Percentiles rank a stretch among this genome's conserved stretches.
phyloP scores from a whole-genome alignment of 148 eudicot genomes.

The Linanthus parryae region DNA sequence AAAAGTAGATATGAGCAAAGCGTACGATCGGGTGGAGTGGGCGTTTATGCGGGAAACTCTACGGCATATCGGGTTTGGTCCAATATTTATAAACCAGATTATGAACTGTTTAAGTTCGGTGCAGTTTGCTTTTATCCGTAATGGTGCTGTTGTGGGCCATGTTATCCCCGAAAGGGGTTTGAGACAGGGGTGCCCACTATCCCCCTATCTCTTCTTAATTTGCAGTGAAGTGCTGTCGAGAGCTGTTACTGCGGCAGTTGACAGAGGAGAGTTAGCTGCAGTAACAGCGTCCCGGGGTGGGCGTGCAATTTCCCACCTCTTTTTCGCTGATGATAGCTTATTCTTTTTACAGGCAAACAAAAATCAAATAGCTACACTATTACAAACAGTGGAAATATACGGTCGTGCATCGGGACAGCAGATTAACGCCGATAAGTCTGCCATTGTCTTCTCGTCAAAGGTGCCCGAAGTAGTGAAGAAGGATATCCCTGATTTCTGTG shows the following conservation, averaged over 20 bases:
- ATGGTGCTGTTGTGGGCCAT: neutral
- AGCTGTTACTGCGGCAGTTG: neutral
- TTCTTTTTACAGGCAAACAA: neutral
- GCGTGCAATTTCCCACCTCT: neutral
- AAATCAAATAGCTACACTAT: too few relatives aligned
- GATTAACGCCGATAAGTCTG: too few relatives aligned
- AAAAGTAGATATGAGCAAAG: constrained; percentile 1
- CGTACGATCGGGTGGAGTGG: neutral
- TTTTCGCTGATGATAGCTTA: neutral
- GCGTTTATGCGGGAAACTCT: neutral
- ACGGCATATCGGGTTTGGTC: neutral
- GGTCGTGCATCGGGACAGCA: too few relatives aligned
- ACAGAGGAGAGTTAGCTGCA: neutral
- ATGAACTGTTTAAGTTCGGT: neutral
- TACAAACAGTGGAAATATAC: too few relatives aligned
- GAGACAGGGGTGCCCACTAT: neutral
- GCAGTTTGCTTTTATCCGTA: neutral
- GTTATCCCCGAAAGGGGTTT: neutral
- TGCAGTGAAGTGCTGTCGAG: neutral
- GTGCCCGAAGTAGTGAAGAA: too few relatives aligned
- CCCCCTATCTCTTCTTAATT: neutral
- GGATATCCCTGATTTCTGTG: too few relatives aligned
- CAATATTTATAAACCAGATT: neutral
- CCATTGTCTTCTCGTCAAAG: too few relatives aligned
- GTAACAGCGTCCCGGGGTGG: neutral